A percentile compares a stretch with the other conserved stretches of the same genome.
Evolutionary conservation across 2,329 filamentous ascomycete species (phyloP).

Genomic region (Trichophyton verrucosum): DNA sequence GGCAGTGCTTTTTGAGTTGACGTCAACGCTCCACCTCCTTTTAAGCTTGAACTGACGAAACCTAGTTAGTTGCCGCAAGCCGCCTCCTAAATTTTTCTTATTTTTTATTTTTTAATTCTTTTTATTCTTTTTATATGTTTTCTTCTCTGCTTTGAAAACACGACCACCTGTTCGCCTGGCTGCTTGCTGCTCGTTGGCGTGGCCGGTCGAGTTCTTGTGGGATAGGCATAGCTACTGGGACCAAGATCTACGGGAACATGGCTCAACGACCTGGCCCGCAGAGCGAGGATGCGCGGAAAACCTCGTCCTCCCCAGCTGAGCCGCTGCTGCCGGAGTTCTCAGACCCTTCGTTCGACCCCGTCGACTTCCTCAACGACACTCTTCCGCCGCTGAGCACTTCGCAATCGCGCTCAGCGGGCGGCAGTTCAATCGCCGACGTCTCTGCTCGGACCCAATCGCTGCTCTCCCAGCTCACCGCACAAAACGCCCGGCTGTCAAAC

Average conservation of each 20-base stretch:
- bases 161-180: background rate
- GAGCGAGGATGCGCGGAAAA: background rate
- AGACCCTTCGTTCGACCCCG: conserved; percentile 64
- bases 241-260: background rate
- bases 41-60: background rate
- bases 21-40: background rate
- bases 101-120: background rate
- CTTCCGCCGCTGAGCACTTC: conserved; percentile 54
- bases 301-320: conserved; percentile 49
- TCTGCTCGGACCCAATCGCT: conserved; percentile 70
- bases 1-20: background rate
- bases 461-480: conserved; percentile 77
- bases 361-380: conserved; percentile 69
- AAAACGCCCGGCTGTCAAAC: conserved; percentile 69
- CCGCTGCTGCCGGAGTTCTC: conserved; percentile 64
- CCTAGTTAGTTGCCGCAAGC: background rate
- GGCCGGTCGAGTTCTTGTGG: no score
- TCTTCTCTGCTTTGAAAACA: background rate
- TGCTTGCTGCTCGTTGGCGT: no score
- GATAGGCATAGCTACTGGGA: no score
- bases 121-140: background rate
- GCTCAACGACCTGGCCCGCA: background rate
- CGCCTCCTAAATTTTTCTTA: no score
- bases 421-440: conserved; percentile 58
- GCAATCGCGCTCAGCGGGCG: conserved; percentile 29